phyloP scores from a whole-genome alignment of 257 asterid species.

The Solanum sparsipilum region DNA sequence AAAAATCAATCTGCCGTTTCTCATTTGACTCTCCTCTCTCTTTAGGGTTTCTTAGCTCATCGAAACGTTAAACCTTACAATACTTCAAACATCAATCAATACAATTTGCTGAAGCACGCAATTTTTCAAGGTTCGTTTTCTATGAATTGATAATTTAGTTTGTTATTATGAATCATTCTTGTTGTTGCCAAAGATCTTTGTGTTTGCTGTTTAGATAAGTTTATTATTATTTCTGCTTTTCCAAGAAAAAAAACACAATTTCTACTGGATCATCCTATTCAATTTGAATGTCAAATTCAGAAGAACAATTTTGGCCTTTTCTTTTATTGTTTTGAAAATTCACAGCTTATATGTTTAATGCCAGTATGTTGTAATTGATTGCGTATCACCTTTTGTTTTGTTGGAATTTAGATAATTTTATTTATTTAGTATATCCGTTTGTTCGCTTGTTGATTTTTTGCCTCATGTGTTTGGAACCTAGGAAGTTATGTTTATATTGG shows the following conservation, averaged over 20 bases:
- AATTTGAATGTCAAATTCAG: background rate
- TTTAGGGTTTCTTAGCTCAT: slow-evolving; percentile 27
- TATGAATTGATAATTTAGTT: background rate
- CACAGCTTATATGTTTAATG: background rate
- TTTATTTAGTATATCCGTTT: background rate
- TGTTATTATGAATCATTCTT: background rate
- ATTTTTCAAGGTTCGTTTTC: slow-evolving; percentile 23
- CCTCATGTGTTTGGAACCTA: background rate
- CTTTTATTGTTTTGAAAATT: background rate
- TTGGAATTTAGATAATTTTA: background rate
- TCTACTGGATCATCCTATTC: background rate
- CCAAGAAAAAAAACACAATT: background rate
- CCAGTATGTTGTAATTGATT: background rate
- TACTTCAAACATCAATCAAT: slow-evolving; percentile 8
- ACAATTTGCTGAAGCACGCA: slow-evolving; percentile 13
- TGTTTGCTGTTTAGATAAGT: background rate
- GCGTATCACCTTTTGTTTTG: background rate
- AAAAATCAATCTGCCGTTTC: slow-evolving; percentile 27
- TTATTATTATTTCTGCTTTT: background rate
- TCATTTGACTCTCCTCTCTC: slow-evolving; percentile 32
- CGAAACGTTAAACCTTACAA: background rate
- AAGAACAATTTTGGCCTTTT: background rate
- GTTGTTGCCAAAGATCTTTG: background rate
- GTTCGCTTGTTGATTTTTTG: background rate
- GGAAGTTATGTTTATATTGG: background rate